Percentiles rank a stretch among this genome's conserved stretches.
phyloP scores from a whole-genome alignment of 192 early-diverging fungal species.

The Diversispora eburnea region DNA sequence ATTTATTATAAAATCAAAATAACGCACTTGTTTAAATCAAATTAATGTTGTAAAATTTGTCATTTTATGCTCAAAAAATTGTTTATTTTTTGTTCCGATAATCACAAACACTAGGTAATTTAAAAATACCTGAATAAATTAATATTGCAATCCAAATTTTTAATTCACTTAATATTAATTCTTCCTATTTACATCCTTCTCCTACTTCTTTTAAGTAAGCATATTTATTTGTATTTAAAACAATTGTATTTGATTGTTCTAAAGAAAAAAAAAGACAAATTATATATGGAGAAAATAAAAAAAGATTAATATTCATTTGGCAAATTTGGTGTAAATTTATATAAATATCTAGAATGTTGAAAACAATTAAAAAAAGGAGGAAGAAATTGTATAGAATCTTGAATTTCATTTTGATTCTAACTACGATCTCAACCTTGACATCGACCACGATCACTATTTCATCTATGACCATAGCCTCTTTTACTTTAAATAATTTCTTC shows the following conservation, averaged over 20 bases:
- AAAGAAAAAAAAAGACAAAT: too few species aligned
- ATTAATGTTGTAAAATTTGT: conserved; percentile 26
- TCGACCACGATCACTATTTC: too few species aligned
- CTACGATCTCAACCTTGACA: too few species aligned
- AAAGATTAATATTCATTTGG: too few species aligned
- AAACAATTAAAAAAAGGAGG: too few species aligned
- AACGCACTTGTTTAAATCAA: conserved; percentile 26
- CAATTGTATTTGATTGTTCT: neutral
- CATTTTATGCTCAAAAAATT: conserved; percentile 21
- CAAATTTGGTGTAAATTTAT: too few species aligned
- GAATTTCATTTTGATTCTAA: too few species aligned
- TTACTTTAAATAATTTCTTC: too few species aligned
- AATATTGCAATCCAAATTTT: conserved; percentile 22
- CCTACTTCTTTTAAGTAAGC: neutral
- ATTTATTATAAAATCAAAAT: neutral
- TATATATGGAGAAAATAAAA: too few species aligned
- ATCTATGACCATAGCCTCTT: too few species aligned
- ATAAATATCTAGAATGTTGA: too few species aligned
- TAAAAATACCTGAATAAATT: conserved; percentile 32
- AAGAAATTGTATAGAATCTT: too few species aligned
- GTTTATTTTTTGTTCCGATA: conserved; percentile 7
- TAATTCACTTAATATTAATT: neutral
- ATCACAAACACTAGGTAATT: neutral
- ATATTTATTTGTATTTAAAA: conserved; percentile 8
- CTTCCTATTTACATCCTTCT: neutral